A percentile compares a stretch with the other conserved stretches of the same genome.
Conservation (phyloP, 306 rosid genomes). For the Betula pendula region DNA sequence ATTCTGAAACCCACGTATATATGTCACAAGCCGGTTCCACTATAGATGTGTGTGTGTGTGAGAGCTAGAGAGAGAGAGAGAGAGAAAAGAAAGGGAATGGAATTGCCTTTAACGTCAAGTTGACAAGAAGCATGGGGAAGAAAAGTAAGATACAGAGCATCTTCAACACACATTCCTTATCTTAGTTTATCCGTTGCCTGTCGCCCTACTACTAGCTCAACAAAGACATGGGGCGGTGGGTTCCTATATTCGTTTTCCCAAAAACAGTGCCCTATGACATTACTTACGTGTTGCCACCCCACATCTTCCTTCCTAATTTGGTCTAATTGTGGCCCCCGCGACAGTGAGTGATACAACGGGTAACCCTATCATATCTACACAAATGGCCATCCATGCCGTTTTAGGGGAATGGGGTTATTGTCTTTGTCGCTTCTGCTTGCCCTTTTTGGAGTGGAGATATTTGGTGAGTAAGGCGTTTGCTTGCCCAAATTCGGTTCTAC, state of each 20-base stretch:
- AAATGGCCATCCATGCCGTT: slow-evolving; percentile 12
- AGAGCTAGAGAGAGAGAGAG: neutral
- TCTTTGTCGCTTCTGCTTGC: slow-evolving; percentile 23
- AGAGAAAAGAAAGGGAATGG: neutral
- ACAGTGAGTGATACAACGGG: slow-evolving; percentile 21
- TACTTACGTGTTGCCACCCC: slow-evolving; percentile 56
- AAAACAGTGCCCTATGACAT: neutral
- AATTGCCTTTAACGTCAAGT: slow-evolving; percentile 24
- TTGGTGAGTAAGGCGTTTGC: slow-evolving; percentile 19
- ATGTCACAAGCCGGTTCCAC: neutral
- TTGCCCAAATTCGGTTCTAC: slow-evolving; percentile 24
- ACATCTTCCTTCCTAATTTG: slow-evolving; percentile 36
- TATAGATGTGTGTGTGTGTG: neutral
- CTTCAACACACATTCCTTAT: slow-evolving; percentile 48
- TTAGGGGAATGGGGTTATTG: slow-evolving; percentile 2
- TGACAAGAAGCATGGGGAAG: slow-evolving; percentile 40
- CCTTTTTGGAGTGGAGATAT: slow-evolving; percentile 41
- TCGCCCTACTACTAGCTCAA: neutral
- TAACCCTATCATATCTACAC: slow-evolving; percentile 30
- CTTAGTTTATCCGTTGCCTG: neutral
- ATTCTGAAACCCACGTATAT: neutral
- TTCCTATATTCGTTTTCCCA: neutral
- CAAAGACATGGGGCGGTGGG: slow-evolving; percentile 16
- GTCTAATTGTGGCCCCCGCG: slow-evolving; percentile 18
- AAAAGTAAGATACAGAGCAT: slow-evolving; percentile 13